phyloP scores from a whole-genome alignment of 1,284 basidiomycete species.

The Leccinum proximum region DNA sequence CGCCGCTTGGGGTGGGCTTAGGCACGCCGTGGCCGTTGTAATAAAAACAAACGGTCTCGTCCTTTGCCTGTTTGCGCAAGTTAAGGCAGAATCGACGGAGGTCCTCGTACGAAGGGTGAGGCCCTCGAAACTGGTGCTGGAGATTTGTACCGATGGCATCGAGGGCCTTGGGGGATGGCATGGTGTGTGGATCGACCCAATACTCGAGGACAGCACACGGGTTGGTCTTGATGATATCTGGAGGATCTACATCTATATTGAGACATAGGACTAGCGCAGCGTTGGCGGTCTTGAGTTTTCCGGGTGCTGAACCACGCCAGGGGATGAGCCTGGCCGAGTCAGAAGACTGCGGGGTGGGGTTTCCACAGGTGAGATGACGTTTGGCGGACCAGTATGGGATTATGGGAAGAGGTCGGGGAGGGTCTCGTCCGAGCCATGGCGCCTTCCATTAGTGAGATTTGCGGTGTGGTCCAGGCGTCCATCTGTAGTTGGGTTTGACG shows the following conservation, averaged over 20 bases:
- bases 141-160: constrained; percentile 91
- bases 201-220: constrained; percentile 96
- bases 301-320: constrained; percentile 79
- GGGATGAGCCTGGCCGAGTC: constrained; percentile 64
- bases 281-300: constrained; percentile 88
- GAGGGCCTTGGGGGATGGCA: constrained; percentile 86
- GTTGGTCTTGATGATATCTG: constrained; percentile 96
- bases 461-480: constrained; percentile 21
- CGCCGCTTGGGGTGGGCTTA: constrained; percentile 94
- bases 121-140: constrained; percentile 93
- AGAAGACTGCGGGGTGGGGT: constrained; percentile 66
- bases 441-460: constrained; percentile 28
- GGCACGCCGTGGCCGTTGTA: constrained; percentile 99
- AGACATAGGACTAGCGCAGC: constrained; percentile 95
- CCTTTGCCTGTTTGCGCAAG: constrained; percentile 86
- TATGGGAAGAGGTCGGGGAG: constrained; percentile 51
- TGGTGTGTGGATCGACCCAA: constrained; percentile 94
- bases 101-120: constrained; percentile 95
- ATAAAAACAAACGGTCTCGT: constrained; percentile 95
- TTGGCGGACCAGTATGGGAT: constrained; percentile 82
- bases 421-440: constrained; percentile 36
- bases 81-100: constrained; percentile 88
- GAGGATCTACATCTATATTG: constrained; percentile 98
- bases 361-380: constrained; percentile 86
- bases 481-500: constrained; percentile 35